Base-by-base conservation (phyloP, 1,284 basidiomycete species). In the Sanghuangporus weigelae region DNA sequence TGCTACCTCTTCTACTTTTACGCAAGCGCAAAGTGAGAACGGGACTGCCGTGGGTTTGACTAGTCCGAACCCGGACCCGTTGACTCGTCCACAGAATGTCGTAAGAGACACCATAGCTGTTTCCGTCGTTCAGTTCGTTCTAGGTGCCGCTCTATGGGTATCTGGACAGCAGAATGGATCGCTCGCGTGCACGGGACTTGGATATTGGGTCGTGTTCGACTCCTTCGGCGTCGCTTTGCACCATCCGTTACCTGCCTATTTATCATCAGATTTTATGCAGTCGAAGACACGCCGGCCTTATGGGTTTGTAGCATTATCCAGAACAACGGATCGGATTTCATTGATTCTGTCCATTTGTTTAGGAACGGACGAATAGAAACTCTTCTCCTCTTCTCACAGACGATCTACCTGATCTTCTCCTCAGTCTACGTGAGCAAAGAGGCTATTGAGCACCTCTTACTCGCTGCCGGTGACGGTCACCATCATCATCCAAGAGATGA, bases 141-240 rank as follows among this genome's bases (percentile, higher is more conserved):
- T 91, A 1, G 90, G 89, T 0, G 85, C 84, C 1, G 83, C 80
- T 69, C 67, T 98, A 10, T 99, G 96, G 96, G 87, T 96, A 2
- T 81, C 83, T n/a, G 96, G 95, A 1, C 96, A 98, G 74, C 87
- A 91, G 65, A 84, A 85, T 35, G 96, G 96, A 16, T 95, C 93
- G 57, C 78, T 98, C 31, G 83, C 91, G 1, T 87, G 92, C 62
- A 96, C 95, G 0, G 96, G 94, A 0, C 75, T 98, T 14, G 96
- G 96, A 0, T 99, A 98, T 73, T 91, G 97, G 82, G 86, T 97
- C 36, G 95, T 98, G 0, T 99, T 98, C 71, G 96, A 99, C 73
- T 85, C 94, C 2, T 80, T 94, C 68, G 93, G 93, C 0, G 82
- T 95, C 3, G 84, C 79, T 5, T 70, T 89, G 19, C 78, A 81